phyloP scores from a whole-genome alignment of 176 grass and related monocot species.

The Areca catechu region DNA sequence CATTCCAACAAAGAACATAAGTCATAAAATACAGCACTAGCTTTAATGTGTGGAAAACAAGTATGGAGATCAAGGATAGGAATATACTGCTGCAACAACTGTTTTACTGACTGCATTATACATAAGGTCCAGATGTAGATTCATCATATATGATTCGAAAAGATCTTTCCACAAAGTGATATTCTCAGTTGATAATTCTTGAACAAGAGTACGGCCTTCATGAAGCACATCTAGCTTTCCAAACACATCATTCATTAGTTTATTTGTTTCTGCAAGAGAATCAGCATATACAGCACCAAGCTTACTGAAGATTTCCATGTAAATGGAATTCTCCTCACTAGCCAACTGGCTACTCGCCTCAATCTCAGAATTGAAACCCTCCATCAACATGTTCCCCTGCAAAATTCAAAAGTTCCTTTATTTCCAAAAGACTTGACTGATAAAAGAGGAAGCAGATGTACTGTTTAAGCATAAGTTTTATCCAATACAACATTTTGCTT shows the following conservation, averaged over 20 bases:
- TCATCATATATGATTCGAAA: slow-evolving; percentile 45
- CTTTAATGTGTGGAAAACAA: background rate
- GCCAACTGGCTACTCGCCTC: slow-evolving; percentile 9
- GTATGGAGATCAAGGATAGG: slow-evolving; percentile 16
- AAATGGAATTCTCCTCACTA: slow-evolving; percentile 9
- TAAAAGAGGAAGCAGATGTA: too few species aligned
- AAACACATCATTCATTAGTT: slow-evolving; percentile 34
- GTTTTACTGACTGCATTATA: slow-evolving; percentile 43
- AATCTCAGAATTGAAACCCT: slow-evolving; percentile 20
- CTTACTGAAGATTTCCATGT: slow-evolving; percentile 10
- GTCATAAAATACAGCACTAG: slow-evolving; percentile 10
- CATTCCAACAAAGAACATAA: slow-evolving; percentile 3
- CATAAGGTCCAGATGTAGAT: slow-evolving; percentile 50
- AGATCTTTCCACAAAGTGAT: slow-evolving; percentile 69
- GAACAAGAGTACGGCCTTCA: slow-evolving; percentile 20
- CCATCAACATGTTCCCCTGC: slow-evolving; percentile 38
- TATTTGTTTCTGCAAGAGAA: slow-evolving; percentile 34
- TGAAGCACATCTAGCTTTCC: slow-evolving; percentile 26
- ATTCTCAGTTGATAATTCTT: slow-evolving; percentile 33
- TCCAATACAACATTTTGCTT: too few species aligned
- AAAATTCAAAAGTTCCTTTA: slow-evolving; percentile 2
- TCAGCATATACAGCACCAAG: slow-evolving; percentile 35
- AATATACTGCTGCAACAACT: slow-evolving; percentile 40
- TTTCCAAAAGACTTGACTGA: too few species aligned
- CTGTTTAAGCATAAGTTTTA: too few species aligned